A percentile compares a stretch with the other conserved stretches of the same genome.
Evolutionary conservation across 2,329 filamentous ascomycete species (phyloP).

Genomic region (Zopfia rhizophila): DNA sequence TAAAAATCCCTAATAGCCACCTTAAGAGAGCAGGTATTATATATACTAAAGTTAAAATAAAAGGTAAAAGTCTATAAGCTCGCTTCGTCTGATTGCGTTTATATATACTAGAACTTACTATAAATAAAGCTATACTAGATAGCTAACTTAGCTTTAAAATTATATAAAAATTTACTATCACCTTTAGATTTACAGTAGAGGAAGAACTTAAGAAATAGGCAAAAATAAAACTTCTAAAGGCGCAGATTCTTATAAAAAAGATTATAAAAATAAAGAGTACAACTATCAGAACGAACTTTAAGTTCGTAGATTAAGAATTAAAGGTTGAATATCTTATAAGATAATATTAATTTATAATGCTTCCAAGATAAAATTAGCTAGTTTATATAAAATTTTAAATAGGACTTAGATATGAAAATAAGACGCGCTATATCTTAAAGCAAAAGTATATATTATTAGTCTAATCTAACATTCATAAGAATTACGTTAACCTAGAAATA

Average conservation of each 20-base stretch:
- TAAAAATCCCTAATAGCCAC: background rate
- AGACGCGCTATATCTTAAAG: no score
- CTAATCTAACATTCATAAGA: no score
- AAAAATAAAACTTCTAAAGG: conserved; percentile 1
- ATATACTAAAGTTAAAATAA: background rate
- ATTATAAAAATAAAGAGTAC: conserved; percentile 3
- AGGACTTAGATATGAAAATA: no score
- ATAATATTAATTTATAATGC: no score
- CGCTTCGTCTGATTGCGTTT: background rate
- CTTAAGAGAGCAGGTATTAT: conserved; percentile 1
- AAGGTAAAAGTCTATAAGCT: conserved; percentile 2
- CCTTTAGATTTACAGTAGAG: conserved; percentile 6
- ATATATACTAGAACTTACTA: background rate
- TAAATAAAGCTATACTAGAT: conserved; percentile 10
- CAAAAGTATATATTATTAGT: no score
- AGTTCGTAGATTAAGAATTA: background rate
- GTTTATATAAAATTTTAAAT: no score
- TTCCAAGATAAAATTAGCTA: no score
- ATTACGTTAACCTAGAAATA: no score
- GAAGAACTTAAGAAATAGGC: conserved; percentile 6
- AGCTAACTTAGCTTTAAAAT: conserved; percentile 3
- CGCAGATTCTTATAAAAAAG: background rate
- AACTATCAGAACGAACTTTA: conserved; percentile 7
- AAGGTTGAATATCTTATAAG: no score
- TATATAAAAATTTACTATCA: background rate